Evolutionary conservation across 202 grass and related monocot genomes (phyloP), one percentile per base, ranked within the genome.

Genomic region (Hordeum pubiflorum): DNA sequence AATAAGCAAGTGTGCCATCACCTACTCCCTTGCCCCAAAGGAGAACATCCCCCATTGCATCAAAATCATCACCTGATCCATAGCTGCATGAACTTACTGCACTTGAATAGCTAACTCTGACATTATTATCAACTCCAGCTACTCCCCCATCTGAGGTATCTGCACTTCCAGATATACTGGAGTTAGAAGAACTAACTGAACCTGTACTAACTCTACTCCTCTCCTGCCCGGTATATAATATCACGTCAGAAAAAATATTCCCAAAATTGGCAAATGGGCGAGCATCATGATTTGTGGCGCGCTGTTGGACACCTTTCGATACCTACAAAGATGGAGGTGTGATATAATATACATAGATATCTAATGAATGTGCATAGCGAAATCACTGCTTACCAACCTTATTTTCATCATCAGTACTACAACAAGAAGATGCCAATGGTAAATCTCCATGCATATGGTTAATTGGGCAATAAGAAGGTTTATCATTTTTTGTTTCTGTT

Each of bases 41-140:
- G 40, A 92, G 74, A 79, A 92, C 79, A 86, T 92, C 85, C 12
- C 92, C 89, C 74, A 86, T 71, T 39, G 87, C 76, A 74, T 95
- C 92, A 72, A 95, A 94, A 84, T 92, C 89, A 58, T 92, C 92
- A 88, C 82, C 82, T 69, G 89, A 94, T 29, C 89, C 89, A 86
- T 91, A 81, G 75, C 89, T 89, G 31, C 84, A 91, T 65, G 87
- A 89, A 81, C 92, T 92, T 73, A 91, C 82, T 54, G 87, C 78
- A 83, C 92, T 95, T 14, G 89, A 89, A 83, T 89, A 81, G 82
- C 92, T 95, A 69, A 91, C 79, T 85, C 89, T 86, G 20, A 88
- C 18, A 46, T 52, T 87, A 72, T 66, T 88, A 72, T 89, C 92
- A 48, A 78, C 73, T 63, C 64, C 87, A 82, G 87, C 84, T 38